phyloP scores from a whole-genome alignment of 2,329 filamentous ascomycete species.

The Fusarium drepaniforme region DNA sequence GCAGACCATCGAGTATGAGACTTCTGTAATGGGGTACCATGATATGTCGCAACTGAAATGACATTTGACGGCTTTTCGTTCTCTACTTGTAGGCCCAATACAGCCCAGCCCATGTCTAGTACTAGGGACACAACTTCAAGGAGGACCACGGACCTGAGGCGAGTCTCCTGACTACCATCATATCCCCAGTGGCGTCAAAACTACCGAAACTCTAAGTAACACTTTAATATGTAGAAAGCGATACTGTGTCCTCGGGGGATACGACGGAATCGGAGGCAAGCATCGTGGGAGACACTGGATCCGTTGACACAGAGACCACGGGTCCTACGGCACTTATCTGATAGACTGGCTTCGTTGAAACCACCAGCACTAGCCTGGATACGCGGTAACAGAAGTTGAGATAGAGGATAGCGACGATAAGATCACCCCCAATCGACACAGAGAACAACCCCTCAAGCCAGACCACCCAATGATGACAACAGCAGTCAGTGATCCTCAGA shows the following conservation, averaged over 20 bases:
- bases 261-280: neutral
- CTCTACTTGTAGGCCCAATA: neutral
- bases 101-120: neutral
- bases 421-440: too few species aligned
- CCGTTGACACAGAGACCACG: neutral
- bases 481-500: neutral
- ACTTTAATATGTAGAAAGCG: neutral
- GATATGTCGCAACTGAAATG: neutral
- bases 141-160: neutral
- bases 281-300: neutral
- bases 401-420: too few species aligned
- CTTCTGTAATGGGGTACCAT: neutral
- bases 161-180: neutral
- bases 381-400: too few species aligned
- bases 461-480: neutral
- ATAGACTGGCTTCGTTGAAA: neutral
- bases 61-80: neutral
- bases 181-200: neutral
- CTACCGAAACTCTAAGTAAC: neutral
- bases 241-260: neutral
- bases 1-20: neutral
- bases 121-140: neutral
- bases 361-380: too few species aligned
- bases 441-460: too few species aligned
- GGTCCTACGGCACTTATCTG: neutral